Percentiles rank a stretch among this genome's conserved stretches.
phyloP scores from a whole-genome alignment of 306 rosid genomes.

The Amphicarpaea edgeworthii region DNA sequence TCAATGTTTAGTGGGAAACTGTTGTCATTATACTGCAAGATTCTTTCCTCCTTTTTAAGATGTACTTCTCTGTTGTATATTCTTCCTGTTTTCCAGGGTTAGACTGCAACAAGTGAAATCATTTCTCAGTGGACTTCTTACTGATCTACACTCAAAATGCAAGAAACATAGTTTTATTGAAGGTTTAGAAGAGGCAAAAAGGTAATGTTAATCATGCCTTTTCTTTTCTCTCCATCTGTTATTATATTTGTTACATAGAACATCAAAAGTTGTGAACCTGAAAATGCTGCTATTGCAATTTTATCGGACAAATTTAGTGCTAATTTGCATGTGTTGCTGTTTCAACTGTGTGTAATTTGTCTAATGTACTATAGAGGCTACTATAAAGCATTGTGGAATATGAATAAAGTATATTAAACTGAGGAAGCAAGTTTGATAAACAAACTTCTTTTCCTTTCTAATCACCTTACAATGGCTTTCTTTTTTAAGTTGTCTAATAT shows the following conservation, averaged over 20 bases:
- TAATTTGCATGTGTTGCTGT: slow-evolving; percentile 31
- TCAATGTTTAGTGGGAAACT: slow-evolving; percentile 5
- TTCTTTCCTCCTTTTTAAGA: slow-evolving; percentile 19
- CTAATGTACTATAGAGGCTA: slow-evolving; percentile 22
- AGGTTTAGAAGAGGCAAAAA: slow-evolving; percentile 96
- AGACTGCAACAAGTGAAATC: slow-evolving; percentile 83
- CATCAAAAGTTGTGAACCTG: slow-evolving; percentile 10
- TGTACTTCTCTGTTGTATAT: neutral
- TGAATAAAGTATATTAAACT: neutral
- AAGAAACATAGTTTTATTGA: slow-evolving; percentile 75
- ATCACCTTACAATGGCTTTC: neutral
- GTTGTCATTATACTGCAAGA: slow-evolving; percentile 1
- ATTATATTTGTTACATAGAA: slow-evolving; percentile 24
- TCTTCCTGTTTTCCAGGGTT: slow-evolving; percentile 65
- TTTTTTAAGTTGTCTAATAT: slow-evolving; percentile 27
- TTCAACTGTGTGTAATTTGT: slow-evolving; percentile 41
- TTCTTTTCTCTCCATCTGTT: slow-evolving; percentile 11
- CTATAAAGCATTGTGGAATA: neutral
- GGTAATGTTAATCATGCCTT: slow-evolving; percentile 54
- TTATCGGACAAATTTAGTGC: neutral
- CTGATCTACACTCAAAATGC: slow-evolving; percentile 89
- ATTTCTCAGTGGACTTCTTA: slow-evolving; percentile 90
- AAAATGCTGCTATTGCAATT: slow-evolving; percentile 24
- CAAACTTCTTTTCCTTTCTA: slow-evolving; percentile 3
- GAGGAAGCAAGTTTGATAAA: slow-evolving; percentile 38